These are phyloP conservation scores for Xylariaceae sp. DNA, from an alignment of 2,329 filamentous ascomycete genomes.

Conservation along the genomic window DNA sequence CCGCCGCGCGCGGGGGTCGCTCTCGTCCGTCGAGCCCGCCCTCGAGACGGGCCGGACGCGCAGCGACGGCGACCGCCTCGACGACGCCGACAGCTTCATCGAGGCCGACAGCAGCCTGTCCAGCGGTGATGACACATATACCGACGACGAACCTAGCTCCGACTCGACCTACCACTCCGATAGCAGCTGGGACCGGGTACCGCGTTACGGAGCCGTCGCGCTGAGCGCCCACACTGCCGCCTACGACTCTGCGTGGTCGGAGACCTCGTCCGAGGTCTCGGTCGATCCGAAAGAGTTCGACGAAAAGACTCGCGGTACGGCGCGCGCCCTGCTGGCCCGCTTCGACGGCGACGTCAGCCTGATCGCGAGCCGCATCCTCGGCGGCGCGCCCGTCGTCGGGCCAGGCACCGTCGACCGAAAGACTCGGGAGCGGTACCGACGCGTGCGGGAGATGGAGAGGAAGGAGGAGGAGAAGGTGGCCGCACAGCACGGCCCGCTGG, in stretches of 20 bases:
- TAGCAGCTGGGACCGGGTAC: neutral
- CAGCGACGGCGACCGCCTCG: neutral
- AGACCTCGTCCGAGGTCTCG: neutral
- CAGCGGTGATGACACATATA: too few species aligned
- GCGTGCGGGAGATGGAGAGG: too few species aligned
- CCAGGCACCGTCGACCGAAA: too few species aligned
- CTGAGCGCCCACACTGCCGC: too few species aligned
- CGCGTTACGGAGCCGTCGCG: too few species aligned
- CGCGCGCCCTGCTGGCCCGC: too few species aligned
- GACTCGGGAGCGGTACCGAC: too few species aligned
- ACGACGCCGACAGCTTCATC: neutral
- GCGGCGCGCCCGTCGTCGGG: too few species aligned
- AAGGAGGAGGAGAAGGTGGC: too few species aligned
- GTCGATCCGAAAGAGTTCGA: neutral
- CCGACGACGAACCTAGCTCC: neutral
- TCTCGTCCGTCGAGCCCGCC: neutral
- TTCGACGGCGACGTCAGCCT: neutral
- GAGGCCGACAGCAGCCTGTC: too few species aligned
- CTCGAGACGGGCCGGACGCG: neutral
- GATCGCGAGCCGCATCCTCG: neutral
- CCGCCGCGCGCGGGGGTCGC: slow-evolving; percentile 2
- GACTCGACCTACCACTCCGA: neutral
- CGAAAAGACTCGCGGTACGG: too few species aligned
- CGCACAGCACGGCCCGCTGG: too few species aligned
- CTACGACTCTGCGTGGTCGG: neutral